Evolutionary conservation across 75 land plant genomes (phyloP), one percentile per base, ranked within the genome.

Genomic region (Gnetum montanum): DNA sequence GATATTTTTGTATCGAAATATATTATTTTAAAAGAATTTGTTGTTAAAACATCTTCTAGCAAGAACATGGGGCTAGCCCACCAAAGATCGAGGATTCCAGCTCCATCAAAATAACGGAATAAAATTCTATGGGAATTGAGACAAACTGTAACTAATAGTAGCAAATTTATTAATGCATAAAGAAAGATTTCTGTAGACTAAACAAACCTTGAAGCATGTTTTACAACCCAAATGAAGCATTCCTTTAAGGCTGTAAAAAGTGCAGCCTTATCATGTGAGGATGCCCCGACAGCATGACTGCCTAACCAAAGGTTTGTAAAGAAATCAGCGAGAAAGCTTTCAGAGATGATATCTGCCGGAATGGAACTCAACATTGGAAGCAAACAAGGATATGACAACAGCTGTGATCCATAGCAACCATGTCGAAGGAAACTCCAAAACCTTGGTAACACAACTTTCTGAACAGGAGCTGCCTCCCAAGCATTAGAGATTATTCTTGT

Each of bases 351-450:
- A 34, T 55, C 51, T 29, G 78, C 67, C 62, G 99, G 88, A 34
- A 95, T 52, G 26, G 69, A 57, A 0, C 72, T 77, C 36, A 95
- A 63, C 36, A 95, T 70, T 6, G 74, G 64, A 47, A 86, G 61
- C 29, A 95, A 46, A 48, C 51, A 63, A 22, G 92, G 96, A 56
- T 85, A 95, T 38, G 99, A 90, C 60, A 81, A 58, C 63, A 74
- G 72, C 54, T 87, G 88, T 34, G 99, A 95, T 30, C 96, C 99
- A 82, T 77, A 86, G 50, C 92, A 91, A 18, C 85, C 92, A 74
- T 73, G 89, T 52, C 78, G 65, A 4, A 95, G 66, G 65, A 90
- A 95, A 34, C 64, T 62, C 85, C 88, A 95, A n/a, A 95, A 63
- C 35, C 79, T 78, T 22, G 73, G 75, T 5, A 90, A 38, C 15